phyloP scores from a whole-genome alignment of 2,329 filamentous ascomycete genomes.

The Sordariomycetes sp. region DNA sequence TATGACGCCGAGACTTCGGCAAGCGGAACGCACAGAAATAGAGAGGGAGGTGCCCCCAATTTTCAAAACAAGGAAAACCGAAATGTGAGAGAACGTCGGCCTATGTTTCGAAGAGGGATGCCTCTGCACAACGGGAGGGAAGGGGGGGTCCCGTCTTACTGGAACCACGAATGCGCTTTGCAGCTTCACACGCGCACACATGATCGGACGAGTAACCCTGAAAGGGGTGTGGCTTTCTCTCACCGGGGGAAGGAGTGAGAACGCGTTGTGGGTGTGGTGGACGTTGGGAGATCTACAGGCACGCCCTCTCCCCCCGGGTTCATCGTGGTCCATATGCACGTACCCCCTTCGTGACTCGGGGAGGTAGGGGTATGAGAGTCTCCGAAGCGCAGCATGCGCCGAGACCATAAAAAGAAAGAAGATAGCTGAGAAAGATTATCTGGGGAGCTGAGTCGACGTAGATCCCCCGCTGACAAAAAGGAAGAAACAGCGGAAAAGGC shows the following conservation, averaged over 20 bases:
- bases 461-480: background rate
- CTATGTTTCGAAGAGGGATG: background rate
- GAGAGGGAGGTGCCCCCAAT: too few relatives aligned
- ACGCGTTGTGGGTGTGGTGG: background rate
- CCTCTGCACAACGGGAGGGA: background rate
- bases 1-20: too few relatives aligned
- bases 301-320: background rate
- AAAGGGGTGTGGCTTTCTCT: background rate
- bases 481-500: background rate
- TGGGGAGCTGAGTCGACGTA: background rate
- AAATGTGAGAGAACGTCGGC: background rate
- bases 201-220: slow-evolving; percentile 3
- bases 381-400: background rate
- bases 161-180: background rate
- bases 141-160: background rate
- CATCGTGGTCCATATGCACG: background rate
- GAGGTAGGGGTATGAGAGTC: background rate
- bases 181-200: background rate
- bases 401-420: background rate
- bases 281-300: background rate
- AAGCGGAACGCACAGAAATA: too few relatives aligned
- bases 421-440: too few relatives aligned
- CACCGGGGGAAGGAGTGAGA: background rate
- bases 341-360: background rate
- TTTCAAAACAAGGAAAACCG: background rate